Conservation (phyloP, 1,284 basidiomycete genomes). For the Apiotrichum siamense region DNA sequence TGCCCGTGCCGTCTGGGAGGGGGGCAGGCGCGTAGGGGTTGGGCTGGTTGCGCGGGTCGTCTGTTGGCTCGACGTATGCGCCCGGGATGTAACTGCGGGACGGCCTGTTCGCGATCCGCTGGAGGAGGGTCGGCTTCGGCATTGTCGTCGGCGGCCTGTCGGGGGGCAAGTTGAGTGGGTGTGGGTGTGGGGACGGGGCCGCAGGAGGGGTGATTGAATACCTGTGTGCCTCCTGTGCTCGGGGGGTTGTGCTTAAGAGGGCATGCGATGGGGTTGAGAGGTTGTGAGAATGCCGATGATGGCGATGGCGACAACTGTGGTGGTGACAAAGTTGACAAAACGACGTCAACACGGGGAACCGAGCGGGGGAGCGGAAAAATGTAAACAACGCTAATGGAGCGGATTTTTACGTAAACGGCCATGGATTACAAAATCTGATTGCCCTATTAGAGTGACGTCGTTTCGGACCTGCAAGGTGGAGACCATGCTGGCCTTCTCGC, state of each 20-base stretch:
- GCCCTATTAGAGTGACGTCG: background rate
- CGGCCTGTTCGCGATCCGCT: constrained; percentile 36
- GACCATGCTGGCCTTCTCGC: background rate
- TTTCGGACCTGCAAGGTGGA: background rate
- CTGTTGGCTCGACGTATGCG: background rate
- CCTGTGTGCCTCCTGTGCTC: no score
- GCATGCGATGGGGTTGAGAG: background rate
- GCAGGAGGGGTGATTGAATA: no score
- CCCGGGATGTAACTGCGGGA: constrained; percentile 33
- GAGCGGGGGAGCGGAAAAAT: no score
- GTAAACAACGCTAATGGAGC: background rate
- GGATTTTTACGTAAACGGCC: background rate
- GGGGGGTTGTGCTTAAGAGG: no score
- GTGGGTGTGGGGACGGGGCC: background rate
- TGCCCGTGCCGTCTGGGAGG: background rate
- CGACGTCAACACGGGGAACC: no score
- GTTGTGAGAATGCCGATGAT: background rate
- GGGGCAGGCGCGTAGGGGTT: background rate
- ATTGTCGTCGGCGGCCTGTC: no score
- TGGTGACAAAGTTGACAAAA: background rate
- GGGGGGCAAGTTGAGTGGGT: background rate
- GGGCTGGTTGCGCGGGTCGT: background rate
- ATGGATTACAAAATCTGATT: background rate
- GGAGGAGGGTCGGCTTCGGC: constrained; percentile 40
- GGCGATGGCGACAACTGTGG: background rate